Base-by-base conservation (phyloP, 2,329 filamentous ascomycete species). In the Beauveria varroae region DNA sequence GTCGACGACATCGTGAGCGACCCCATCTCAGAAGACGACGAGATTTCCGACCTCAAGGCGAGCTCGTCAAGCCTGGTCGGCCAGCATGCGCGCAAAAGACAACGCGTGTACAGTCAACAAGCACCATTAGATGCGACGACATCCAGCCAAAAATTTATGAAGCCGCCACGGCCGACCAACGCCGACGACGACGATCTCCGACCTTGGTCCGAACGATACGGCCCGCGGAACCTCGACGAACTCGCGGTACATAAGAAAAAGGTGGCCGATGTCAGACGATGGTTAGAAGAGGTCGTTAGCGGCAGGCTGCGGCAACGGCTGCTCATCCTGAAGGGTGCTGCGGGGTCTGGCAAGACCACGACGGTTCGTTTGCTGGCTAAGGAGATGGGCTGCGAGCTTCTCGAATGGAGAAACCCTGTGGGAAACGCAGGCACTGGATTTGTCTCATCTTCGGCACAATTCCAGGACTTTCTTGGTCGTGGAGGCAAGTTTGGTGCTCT, bases 191-290 rank as follows among this genome's bases (percentile, higher is more conserved):
- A 84, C 41, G 87, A 91, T 65, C 74, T 79, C 54, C 83, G 88
- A 57, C 92, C 93, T 3, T 98, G 93, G 93, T 89, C 89, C 18
- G 93, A 97, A 67, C 85, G 87, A 66, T 98, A 91, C 73, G 87
- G 84, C 2, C 93, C 93, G 0, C 69, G 73, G 3, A 88, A 83
- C 66, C 73, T 97, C 14, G 86, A 92, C 18, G 93, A 98, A 75
- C 78, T 99, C 51, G 93, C 89, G 0, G 93, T 99, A 20, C 93
- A 99, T 73, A 97, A 96, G 78, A 95, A 85, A 68, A 99, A 99
- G 73, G 90, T 98, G 6, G 76, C 85, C 2, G 93, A 98, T 74
- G 93, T 98, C 51, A 84, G 86, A 62, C 81, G 77, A 62, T 98
- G 95, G 93, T 77, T 99, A 40, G 85, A 89, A 49, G 84, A 87